phyloP scores from a whole-genome alignment of 2,329 filamentous ascomycete genomes.

The Ceratocystis cubensis region DNA sequence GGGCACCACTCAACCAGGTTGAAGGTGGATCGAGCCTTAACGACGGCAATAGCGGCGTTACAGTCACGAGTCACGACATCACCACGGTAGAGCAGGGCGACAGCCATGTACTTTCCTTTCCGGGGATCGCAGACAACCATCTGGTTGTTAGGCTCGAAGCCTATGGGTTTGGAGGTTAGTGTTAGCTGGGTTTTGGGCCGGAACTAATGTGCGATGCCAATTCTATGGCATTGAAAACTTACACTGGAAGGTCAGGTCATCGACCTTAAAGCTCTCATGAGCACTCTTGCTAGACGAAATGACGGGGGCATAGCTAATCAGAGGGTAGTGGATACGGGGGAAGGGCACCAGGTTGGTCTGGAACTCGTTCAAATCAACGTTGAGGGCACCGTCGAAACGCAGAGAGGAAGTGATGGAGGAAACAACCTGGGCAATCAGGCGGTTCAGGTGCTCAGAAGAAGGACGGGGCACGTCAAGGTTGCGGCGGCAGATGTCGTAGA shows the following conservation, averaged over 20 bases:
- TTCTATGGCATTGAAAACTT: slow-evolving; percentile 27
- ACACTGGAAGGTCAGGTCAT: slow-evolving; percentile 65
- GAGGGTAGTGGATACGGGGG: slow-evolving; percentile 60
- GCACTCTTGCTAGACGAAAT: slow-evolving; percentile 62
- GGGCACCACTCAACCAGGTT: slow-evolving; percentile 66
- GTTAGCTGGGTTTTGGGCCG: not conserved
- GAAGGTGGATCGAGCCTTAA: slow-evolving; percentile 61
- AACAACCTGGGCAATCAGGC: slow-evolving; percentile 60
- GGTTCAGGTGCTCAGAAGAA: slow-evolving; percentile 59
- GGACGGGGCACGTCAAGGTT: slow-evolving; percentile 58
- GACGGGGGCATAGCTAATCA: slow-evolving; percentile 61
- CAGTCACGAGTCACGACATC: slow-evolving; percentile 60
- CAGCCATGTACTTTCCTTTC: slow-evolving; percentile 67
- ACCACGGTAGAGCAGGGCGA: slow-evolving; percentile 58
- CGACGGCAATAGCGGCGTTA: slow-evolving; percentile 50
- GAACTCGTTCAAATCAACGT: slow-evolving; percentile 66
- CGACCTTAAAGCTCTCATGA: slow-evolving; percentile 79
- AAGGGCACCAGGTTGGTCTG: slow-evolving; percentile 65
- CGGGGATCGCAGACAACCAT: slow-evolving; percentile 65
- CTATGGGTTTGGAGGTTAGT: slow-evolving; percentile 28
- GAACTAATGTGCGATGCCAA: too few species aligned
- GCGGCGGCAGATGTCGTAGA: slow-evolving; percentile 63
- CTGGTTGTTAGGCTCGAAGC: slow-evolving; percentile 68
- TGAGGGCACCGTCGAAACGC: slow-evolving; percentile 59
- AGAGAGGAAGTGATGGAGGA: slow-evolving; percentile 62